These are phyloP conservation scores for Chlorociboria aeruginascens DNA, from an alignment of 495 filamentous ascomycete species.

Conservation along the genomic window DNA sequence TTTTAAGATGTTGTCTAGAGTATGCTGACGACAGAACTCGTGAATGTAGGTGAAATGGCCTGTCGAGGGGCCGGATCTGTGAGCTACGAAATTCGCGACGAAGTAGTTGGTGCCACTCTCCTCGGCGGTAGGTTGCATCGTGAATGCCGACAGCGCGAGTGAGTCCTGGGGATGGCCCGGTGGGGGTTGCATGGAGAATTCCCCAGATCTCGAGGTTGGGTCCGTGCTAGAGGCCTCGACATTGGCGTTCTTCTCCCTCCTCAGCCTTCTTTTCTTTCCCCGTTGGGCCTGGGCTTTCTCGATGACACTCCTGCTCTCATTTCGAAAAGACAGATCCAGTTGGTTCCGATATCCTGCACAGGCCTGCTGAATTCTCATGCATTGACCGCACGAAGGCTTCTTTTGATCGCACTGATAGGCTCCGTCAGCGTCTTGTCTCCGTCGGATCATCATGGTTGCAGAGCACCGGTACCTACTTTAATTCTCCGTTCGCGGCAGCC, in stretches of 20 bases:
- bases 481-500: conserved; percentile 45
- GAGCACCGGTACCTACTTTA: conserved; percentile 18
- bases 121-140: conserved; percentile 12
- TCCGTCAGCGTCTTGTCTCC: no score
- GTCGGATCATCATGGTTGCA: background rate
- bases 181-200: background rate
- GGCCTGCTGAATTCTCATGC: conserved; percentile 41
- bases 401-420: conserved; percentile 48
- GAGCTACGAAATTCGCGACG: conserved; percentile 26
- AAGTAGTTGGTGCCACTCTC: conserved; percentile 35
- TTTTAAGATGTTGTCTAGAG: conserved; percentile 24
- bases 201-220: background rate
- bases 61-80: conserved; percentile 20
- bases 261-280: conserved; percentile 5
- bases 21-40: conserved; percentile 17
- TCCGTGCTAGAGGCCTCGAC: background rate
- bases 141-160: background rate
- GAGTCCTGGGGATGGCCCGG: background rate
- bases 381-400: conserved; percentile 52
- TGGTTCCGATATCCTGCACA: conserved; percentile 63
- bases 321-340: conserved; percentile 56
- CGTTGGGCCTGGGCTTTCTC: conserved; percentile 42
- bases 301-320: conserved; percentile 55
- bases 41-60: conserved; percentile 22
- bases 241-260: background rate